Conservation (phyloP, 768 basidiomycete genomes). For the Phaeotremella skinneri region DNA sequence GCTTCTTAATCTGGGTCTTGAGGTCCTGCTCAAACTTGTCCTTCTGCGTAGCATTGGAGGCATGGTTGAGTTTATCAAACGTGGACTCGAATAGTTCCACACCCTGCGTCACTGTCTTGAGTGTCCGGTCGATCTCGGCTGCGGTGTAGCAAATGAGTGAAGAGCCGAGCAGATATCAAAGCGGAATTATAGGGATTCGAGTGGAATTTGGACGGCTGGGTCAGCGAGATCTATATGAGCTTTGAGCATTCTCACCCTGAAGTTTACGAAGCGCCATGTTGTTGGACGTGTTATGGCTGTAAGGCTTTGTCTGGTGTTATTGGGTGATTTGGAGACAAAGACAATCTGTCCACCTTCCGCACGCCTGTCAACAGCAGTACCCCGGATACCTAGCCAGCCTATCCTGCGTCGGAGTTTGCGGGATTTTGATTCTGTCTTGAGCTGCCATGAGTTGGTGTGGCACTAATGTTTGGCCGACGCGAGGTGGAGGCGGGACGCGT, state of each 20-base stretch:
- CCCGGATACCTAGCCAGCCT: too few species aligned
- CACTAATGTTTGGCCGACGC: too few species aligned
- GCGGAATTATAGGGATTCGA: background rate
- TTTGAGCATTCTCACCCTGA: conserved; percentile 26
- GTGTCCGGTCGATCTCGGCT: conserved; percentile 98
- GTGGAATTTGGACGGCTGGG: background rate
- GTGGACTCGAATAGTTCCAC: conserved; percentile 65
- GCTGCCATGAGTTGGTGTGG: too few species aligned
- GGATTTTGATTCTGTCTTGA: too few species aligned
- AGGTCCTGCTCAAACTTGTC: conserved; percentile 95
- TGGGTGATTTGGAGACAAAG: too few species aligned
- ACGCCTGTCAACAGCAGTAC: too few species aligned
- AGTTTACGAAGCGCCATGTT: conserved; percentile 41
- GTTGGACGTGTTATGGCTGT: background rate
- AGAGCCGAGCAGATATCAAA: background rate
- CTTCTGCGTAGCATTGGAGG: conserved; percentile 95
- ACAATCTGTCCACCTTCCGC: too few species aligned
- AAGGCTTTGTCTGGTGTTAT: too few species aligned
- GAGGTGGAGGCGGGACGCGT: too few species aligned
- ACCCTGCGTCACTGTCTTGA: conserved; percentile 95
- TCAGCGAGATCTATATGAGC: background rate
- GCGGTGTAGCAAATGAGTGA: conserved; percentile 11
- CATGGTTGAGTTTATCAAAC: conserved; percentile 96
- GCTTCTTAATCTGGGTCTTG: conserved; percentile 98
- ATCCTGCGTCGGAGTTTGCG: too few species aligned